phyloP scores from a whole-genome alignment of 2,329 filamentous ascomycete species.

The Diaporthe citriasiana region DNA sequence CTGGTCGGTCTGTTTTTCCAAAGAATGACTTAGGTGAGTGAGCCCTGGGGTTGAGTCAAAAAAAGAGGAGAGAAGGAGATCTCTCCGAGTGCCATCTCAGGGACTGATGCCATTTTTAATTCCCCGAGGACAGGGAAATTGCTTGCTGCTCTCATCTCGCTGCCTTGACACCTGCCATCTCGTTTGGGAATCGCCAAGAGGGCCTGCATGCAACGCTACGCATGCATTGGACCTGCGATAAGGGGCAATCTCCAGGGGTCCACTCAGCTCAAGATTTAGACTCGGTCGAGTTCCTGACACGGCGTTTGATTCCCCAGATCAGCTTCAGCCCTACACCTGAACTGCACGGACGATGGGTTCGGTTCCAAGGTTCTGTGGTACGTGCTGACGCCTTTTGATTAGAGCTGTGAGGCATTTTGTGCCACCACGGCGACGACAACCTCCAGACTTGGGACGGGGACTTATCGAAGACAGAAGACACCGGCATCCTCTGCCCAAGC shows the following conservation, averaged over 20 bases:
- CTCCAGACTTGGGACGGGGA: background rate
- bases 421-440: background rate
- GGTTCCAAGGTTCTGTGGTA: background rate
- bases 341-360: slow-evolving; percentile 12
- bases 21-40: slow-evolving; percentile 38
- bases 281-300: slow-evolving; percentile 22
- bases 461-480: background rate
- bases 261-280: slow-evolving; percentile 19
- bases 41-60: slow-evolving; percentile 34
- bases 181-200: slow-evolving; percentile 19
- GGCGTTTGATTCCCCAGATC: slow-evolving; percentile 24
- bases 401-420: background rate
- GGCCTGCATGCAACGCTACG: slow-evolving; percentile 22
- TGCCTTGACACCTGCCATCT: slow-evolving; percentile 32
- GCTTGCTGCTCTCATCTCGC: slow-evolving; percentile 29
- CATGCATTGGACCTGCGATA: background rate
- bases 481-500: background rate
- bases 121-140: slow-evolving; percentile 29
- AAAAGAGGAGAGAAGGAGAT: slow-evolving; percentile 9
- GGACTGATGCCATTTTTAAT: slow-evolving; percentile 30
- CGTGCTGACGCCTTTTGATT: background rate
- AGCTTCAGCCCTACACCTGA: slow-evolving; percentile 8
- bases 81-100: background rate
- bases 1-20: slow-evolving; percentile 20
- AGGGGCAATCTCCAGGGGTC: slow-evolving; percentile 27